phyloP scores from a whole-genome alignment of 2,329 filamentous ascomycete genomes.

The Trichoderma koningii region DNA sequence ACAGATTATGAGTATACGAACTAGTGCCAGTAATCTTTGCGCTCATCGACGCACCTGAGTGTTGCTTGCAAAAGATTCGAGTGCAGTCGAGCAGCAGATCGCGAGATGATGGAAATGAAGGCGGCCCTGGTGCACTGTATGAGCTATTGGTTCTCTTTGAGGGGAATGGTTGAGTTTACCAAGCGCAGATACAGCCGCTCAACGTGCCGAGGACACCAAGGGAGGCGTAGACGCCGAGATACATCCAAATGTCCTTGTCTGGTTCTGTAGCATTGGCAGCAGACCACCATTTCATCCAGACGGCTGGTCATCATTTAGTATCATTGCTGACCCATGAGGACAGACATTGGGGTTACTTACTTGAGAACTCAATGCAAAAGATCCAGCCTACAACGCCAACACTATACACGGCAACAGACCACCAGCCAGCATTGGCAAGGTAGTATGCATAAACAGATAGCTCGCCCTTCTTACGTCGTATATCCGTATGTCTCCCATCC shows the following conservation, averaged over 20 bases:
- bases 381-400: conserved; percentile 7
- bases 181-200: neutral
- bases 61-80: conserved; percentile 12
- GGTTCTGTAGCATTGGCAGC: conserved; percentile 21
- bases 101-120: conserved; percentile 21
- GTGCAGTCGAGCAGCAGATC: conserved; percentile 11
- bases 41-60: neutral
- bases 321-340: neutral
- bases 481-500: conserved; percentile 16
- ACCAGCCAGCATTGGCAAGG: conserved; percentile 19
- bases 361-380: conserved; percentile 24
- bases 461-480: conserved; percentile 23
- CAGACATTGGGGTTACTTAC: neutral
- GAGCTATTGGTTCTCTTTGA: neutral
- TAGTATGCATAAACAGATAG: conserved; percentile 24
- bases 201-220: conserved; percentile 17
- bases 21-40: too few species aligned
- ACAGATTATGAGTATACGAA: neutral
- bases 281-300: conserved; percentile 28
- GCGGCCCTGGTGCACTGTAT: neutral
- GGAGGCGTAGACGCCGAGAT: conserved; percentile 15
- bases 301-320: neutral
- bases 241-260: conserved; percentile 20
- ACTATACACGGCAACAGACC: conserved; percentile 9
- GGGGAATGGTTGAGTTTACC: neutral